These are phyloP conservation scores for Pseudotsuga menziesii DNA, from an alignment of 75 land plant species.

Conservation along the genomic window DNA sequence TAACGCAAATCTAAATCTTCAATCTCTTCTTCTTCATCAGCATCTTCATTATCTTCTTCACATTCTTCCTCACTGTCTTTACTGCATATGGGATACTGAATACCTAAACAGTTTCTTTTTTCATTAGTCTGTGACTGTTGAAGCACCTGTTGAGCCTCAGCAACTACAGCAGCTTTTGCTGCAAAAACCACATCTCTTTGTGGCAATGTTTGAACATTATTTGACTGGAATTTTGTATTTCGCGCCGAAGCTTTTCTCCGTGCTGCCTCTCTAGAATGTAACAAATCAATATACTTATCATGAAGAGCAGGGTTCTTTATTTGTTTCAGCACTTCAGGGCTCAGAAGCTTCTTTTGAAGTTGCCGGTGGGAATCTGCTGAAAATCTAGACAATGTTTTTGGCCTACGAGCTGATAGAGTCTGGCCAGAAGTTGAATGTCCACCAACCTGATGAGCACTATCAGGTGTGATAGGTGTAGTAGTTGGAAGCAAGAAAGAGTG, in stretches of 20 bases:
- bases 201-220: neutral
- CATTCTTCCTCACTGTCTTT: constrained; percentile 5
- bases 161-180: constrained; percentile 36
- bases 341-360: constrained; percentile 13
- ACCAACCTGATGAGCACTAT: neutral
- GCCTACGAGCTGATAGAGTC: neutral
- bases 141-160: constrained; percentile 42
- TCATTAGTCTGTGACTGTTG: constrained; percentile 16
- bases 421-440: neutral
- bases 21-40: constrained; percentile 4
- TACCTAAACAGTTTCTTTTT: neutral
- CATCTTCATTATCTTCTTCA: constrained; percentile 14
- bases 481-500: too few species aligned
- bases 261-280: constrained; percentile 42
- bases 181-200: constrained; percentile 21
- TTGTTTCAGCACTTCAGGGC: constrained; percentile 67
- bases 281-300: constrained; percentile 63
- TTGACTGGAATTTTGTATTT: neutral
- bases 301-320: constrained; percentile 48
- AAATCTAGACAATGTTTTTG: constrained; percentile 1
- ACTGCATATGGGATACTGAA: constrained; percentile 4
- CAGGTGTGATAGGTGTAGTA: neutral
- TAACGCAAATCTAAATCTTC: neutral
- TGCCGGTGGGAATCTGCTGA: neutral
- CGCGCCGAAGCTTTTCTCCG: constrained; percentile 18